Evolutionary conservation across 2,329 filamentous ascomycete species (phyloP).

Genomic region (Aureobasidium sp.): DNA sequence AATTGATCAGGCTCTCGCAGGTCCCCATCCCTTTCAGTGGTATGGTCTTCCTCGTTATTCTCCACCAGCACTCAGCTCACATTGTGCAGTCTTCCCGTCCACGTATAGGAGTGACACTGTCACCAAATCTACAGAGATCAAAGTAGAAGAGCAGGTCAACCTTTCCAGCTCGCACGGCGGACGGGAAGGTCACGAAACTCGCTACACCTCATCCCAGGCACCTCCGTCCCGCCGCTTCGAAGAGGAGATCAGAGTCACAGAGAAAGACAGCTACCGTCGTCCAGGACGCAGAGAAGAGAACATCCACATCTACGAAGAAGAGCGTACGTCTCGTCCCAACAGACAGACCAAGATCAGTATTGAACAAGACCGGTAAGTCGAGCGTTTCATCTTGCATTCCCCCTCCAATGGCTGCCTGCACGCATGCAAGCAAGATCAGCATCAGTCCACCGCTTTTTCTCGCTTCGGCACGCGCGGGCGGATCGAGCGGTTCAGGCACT

Average conservation of each 20-base stretch:
- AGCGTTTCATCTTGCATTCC: not conserved
- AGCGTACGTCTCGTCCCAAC: slow-evolving; percentile 27
- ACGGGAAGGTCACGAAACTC: slow-evolving; percentile 95
- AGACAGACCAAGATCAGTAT: slow-evolving; percentile 30
- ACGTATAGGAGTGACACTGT: slow-evolving; percentile 76
- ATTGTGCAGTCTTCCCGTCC: slow-evolving; percentile 74
- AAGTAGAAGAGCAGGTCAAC: slow-evolving; percentile 85
- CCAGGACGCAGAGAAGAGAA: slow-evolving; percentile 45
- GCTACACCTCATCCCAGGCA: slow-evolving; percentile 49
- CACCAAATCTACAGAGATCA: slow-evolving; percentile 57
- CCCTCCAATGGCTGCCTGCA: not conserved
- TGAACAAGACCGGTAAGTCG: slow-evolving; percentile 43
- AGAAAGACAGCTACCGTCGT: slow-evolving; percentile 68
- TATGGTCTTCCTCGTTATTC: not conserved
- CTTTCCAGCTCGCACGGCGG: slow-evolving; percentile 73
- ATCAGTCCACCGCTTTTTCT: slow-evolving; percentile 10
- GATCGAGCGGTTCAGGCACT: slow-evolving; percentile 13
- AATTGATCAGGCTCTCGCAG: slow-evolving; percentile 6
- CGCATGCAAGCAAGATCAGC: slow-evolving; percentile 11
- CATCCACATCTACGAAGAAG: slow-evolving; percentile 27
- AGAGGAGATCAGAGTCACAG: slow-evolving; percentile 79
- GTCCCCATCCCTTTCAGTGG: slow-evolving; percentile 16
- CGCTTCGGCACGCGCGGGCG: slow-evolving; percentile 9
- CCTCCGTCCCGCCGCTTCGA: slow-evolving; percentile 62
- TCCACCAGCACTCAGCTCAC: not conserved